A percentile compares a stretch with the other conserved stretches of the same genome.
Conservation (phyloP, 208 protist species). For the Borovskyia barvae region DNA sequence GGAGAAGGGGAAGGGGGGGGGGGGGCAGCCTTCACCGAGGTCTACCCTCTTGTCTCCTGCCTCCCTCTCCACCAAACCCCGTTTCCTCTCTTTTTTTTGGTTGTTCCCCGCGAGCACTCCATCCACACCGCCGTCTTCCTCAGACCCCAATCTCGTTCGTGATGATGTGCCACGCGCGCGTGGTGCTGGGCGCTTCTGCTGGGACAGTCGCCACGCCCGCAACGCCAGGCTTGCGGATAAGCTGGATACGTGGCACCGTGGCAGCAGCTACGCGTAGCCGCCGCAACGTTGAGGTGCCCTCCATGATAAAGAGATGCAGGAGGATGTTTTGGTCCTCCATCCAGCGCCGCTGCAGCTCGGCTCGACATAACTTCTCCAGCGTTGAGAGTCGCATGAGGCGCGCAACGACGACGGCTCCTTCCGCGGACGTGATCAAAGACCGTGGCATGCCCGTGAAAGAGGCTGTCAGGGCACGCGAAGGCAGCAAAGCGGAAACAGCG, state of each 20-base stretch:
- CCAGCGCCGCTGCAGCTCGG: conserved; percentile 29
- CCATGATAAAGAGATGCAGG: conserved; percentile 30
- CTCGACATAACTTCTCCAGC: conserved; percentile 25
- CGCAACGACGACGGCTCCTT: conserved; percentile 7
- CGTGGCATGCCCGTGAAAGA: no score
- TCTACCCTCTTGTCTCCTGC: no score
- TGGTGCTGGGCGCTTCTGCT: not conserved
- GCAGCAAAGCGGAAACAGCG: no score
- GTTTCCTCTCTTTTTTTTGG: not conserved
- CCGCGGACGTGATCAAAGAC: not conserved
- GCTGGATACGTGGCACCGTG: not conserved
- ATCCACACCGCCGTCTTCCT: not conserved
- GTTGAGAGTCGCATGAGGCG: conserved; percentile 18
- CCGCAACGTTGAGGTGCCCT: conserved; percentile 25
- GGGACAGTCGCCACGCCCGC: not conserved
- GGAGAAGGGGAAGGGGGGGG: no score
- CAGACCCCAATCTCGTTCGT: conserved; percentile 17
- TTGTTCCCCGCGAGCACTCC: not conserved
- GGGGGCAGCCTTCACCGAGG: no score
- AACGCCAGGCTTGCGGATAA: no score
- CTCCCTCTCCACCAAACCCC: no score
- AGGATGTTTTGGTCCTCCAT: conserved; percentile 27
- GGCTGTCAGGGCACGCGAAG: no score
- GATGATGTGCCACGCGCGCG: conserved; percentile 16
- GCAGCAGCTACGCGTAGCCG: not conserved